A percentile compares a stretch with the other conserved stretches of the same genome.
These are phyloP conservation scores for Trichophyton equinum DNA, from an alignment of 2,329 filamentous ascomycete species.

Conservation along the genomic window DNA sequence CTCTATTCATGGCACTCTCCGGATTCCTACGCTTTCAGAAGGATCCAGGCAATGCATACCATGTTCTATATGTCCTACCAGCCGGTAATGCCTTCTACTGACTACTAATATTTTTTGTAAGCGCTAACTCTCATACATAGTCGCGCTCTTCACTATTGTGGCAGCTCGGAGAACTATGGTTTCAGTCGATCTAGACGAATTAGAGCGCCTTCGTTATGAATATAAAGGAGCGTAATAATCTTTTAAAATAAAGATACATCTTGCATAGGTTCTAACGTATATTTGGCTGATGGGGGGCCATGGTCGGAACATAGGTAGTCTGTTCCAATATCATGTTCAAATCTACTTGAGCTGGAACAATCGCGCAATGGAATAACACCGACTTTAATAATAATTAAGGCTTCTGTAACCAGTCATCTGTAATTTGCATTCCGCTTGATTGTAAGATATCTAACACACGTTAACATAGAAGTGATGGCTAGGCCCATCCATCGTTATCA, in stretches of 20 bases:
- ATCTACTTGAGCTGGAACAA: too few relatives aligned
- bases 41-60: constrained; percentile 12
- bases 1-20: constrained; percentile 20
- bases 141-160: constrained; percentile 22
- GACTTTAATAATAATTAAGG: neutral
- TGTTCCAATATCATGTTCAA: too few relatives aligned
- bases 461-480: neutral
- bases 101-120: neutral
- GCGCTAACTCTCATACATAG: constrained; percentile 15
- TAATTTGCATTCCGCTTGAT: neutral
- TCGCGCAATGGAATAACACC: too few relatives aligned
- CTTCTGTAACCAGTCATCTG: too few relatives aligned
- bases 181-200: constrained; percentile 27
- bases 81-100: constrained; percentile 21
- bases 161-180: constrained; percentile 25
- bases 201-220: constrained; percentile 30
- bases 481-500: constrained; percentile 9
- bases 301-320: too few relatives aligned
- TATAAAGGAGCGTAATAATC: constrained; percentile 28
- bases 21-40: constrained; percentile 17
- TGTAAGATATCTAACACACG: neutral
- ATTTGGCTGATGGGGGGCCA: neutral
- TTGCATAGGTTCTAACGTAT: neutral
- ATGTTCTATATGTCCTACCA: constrained; percentile 26
- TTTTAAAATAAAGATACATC: neutral